Conservation (phyloP, 148 eudicot genomes). For the Talinum fruticosum region DNA sequence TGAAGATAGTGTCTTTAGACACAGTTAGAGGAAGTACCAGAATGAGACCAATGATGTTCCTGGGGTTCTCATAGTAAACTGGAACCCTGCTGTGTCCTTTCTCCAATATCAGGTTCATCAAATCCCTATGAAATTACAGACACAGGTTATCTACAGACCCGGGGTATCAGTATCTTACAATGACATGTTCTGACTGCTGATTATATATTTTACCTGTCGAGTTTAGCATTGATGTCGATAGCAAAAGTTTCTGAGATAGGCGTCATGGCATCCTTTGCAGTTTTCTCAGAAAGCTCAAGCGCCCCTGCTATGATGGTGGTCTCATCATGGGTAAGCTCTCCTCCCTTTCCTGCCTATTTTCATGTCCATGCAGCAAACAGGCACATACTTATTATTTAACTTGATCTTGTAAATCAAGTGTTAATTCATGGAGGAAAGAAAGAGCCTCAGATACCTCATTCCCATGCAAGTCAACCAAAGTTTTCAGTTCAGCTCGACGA, state of each 20-base stretch:
- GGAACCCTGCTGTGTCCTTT: slow-evolving; percentile 64
- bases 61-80: slow-evolving; percentile 46
- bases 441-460: slow-evolving; percentile 35
- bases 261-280: slow-evolving; percentile 60
- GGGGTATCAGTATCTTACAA: background rate
- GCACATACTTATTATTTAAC: background rate
- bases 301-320: slow-evolving; percentile 60
- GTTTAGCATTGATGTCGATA: slow-evolving; percentile 47
- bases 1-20: background rate
- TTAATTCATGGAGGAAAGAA: slow-evolving; percentile 10
- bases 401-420: background rate
- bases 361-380: background rate
- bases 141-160: background rate
- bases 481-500: slow-evolving; percentile 60
- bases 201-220: slow-evolving; percentile 34
- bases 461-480: slow-evolving; percentile 60
- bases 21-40: no score
- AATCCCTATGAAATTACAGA: slow-evolving; percentile 28
- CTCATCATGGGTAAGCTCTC: slow-evolving; percentile 51
- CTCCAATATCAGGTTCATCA: slow-evolving; percentile 45
- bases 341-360: slow-evolving; percentile 67
- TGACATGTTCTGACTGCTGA: background rate
- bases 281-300: slow-evolving; percentile 51
- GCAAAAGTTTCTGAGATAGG: slow-evolving; percentile 43
- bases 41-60: slow-evolving; percentile 46